Evolutionary conservation across 2,329 filamentous ascomycete genomes (phyloP), one percentile per base, ranked within the genome.

Genomic region (Dactylellina sp.): DNA sequence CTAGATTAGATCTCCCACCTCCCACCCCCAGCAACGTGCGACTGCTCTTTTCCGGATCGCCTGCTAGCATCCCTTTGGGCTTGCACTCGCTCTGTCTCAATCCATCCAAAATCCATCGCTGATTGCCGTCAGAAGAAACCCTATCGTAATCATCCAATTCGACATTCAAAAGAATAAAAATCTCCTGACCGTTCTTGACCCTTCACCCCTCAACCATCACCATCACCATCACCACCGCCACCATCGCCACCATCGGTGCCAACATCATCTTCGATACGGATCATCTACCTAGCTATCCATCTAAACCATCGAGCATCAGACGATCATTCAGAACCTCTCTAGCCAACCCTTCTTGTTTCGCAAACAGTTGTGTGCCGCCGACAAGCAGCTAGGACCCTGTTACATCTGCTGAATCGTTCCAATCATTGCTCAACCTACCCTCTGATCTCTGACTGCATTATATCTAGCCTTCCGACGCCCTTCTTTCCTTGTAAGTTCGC

Each of bases 401-500:
- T n/a, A n/a, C n/a, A n/a, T 32, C 28, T n/a, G 12, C 39, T 42
- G 39, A 6, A 42, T 46, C 42, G n/a, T 5, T 11, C 7, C 3
- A 20, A 16, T 16, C 20, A 12, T 18, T 18, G 39, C n/a, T n/a
- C n/a, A n/a, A n/a, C n/a, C n/a, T 42, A 42, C 5, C 20, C 12
- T 47, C 44, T 24, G 44, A 14, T 47, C 44, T n/a, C 44, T 24
- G 18, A 35, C 46, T 70, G 53, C 35, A 62, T 32, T 25, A 40
- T 25, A 24, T 32, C 35, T 53, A 14, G 42, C 49, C 46, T 68
- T 47, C 40, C 53, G 46, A 44, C 64, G 25, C 56, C 46, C n/a
- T 46, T 42, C 18, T 52, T 57, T 44, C 50, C 42, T 57, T 56
- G 56, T 71, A 50, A 57, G 56, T 59, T 7, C 24, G 12, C 24